Percentiles rank a stretch among this genome's conserved stretches.
These are phyloP conservation scores for Phytophthora multivora DNA, from an alignment of 352 stramenopile genomes.

Conservation along the genomic window DNA sequence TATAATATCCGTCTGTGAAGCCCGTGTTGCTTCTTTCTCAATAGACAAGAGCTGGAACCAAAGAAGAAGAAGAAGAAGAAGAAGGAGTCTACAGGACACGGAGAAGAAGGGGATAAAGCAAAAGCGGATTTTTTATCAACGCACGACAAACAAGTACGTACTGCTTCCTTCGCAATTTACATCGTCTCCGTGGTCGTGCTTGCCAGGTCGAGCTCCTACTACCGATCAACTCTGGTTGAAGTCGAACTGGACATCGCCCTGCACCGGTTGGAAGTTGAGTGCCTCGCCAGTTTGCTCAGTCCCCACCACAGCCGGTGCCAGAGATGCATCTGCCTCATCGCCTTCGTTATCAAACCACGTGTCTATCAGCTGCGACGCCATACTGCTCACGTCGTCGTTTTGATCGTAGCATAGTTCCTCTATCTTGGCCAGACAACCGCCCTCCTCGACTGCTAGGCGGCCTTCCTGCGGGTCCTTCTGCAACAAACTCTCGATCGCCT, in stretches of 20 bases:
- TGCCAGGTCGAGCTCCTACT: neutral
- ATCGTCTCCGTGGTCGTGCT: neutral
- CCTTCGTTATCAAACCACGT: slow-evolving; percentile 78
- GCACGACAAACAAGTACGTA: slow-evolving; percentile 5
- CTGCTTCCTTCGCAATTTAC: slow-evolving; percentile 20
- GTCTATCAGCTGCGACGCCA: slow-evolving; percentile 80
- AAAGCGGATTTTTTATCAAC: slow-evolving; percentile 5
- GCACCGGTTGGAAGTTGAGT: slow-evolving; percentile 76
- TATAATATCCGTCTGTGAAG: no score
- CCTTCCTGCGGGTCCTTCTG: slow-evolving; percentile 67
- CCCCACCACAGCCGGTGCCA: slow-evolving; percentile 59
- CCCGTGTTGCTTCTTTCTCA: no score
- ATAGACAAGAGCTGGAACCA: no score
- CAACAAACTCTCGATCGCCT: slow-evolving; percentile 76
- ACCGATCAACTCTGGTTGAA: slow-evolving; percentile 52
- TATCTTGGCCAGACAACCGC: slow-evolving; percentile 75
- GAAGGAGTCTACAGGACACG: neutral
- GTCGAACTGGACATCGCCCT: slow-evolving; percentile 73
- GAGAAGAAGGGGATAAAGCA: neutral
- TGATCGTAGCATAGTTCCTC: slow-evolving; percentile 84
- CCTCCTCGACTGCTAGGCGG: slow-evolving; percentile 77
- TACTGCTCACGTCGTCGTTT: slow-evolving; percentile 80
- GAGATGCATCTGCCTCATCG: slow-evolving; percentile 43
- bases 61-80: no score
- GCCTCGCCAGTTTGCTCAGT: slow-evolving; percentile 41